Conservation (phyloP, 176 grass and related monocot genomes). For the Raddia distichophylla region DNA sequence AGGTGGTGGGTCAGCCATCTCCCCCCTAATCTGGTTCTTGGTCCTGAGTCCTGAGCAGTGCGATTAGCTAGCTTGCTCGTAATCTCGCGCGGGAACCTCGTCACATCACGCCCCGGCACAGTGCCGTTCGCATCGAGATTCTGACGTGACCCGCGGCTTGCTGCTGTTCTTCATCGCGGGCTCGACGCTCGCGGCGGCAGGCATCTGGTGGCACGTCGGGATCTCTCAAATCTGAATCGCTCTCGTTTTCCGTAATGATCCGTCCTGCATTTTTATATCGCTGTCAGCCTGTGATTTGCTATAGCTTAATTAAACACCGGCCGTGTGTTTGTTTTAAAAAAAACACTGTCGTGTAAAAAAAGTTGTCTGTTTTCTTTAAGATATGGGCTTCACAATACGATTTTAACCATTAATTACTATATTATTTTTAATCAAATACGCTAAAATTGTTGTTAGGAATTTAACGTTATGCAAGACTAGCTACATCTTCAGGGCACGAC, state of each 20-base stretch:
- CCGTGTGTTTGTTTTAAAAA: too few relatives aligned
- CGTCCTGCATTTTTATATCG: background rate
- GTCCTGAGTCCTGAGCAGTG: constrained; percentile 28
- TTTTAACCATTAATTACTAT: too few relatives aligned
- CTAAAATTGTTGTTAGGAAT: too few relatives aligned
- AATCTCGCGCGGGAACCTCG: constrained; percentile 31
- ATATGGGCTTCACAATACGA: too few relatives aligned
- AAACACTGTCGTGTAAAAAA: too few relatives aligned
- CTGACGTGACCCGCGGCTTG: constrained; percentile 50
- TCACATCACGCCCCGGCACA: constrained; percentile 48
- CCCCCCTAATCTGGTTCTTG: background rate
- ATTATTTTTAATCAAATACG: too few relatives aligned
- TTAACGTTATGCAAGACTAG: too few relatives aligned
- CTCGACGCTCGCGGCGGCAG: background rate
- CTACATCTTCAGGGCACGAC: too few relatives aligned
- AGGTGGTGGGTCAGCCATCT: constrained; percentile 42
- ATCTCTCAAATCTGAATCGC: constrained; percentile 21
- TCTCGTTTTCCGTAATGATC: constrained; percentile 39
- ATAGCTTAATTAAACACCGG: background rate
- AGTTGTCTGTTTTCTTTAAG: too few relatives aligned
- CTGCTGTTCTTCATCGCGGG: constrained; percentile 25
- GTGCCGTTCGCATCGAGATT: constrained; percentile 35
- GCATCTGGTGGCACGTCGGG: constrained; percentile 51
- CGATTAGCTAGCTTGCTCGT: background rate
- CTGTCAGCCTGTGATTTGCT: constrained; percentile 1